Base-by-base conservation (phyloP, 768 basidiomycete species). In the Russula earlei region DNA sequence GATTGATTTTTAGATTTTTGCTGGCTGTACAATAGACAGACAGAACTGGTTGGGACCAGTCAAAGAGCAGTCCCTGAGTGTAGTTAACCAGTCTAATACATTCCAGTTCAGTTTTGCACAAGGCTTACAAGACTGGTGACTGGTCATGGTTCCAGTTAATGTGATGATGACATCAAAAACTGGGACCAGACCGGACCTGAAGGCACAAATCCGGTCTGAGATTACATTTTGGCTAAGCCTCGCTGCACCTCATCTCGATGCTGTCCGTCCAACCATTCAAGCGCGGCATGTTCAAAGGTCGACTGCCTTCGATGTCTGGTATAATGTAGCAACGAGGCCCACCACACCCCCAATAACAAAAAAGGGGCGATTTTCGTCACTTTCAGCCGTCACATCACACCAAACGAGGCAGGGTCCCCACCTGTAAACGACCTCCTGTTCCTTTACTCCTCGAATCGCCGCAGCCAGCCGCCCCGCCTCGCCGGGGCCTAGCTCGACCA, bases 391-490 rank as follows among this genome's bases (percentile, higher is more conserved):
- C n/a, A 22, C n/a, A 31, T 62, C 67, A 20, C n/a, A 22, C n/a
- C 63, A 67, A 52, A 59, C 63, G 34, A 68, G 6, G 77, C 79
- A 66, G 75, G 82, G 67, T 87, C 77, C 79, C 65, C 76, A 82
- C 65, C 67, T 66, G 48, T 67, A 72, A 15, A 86, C 78, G 8
- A 42, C 34, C 4, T 58, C 56, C 58, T 82, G 81, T 20, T 69
- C 70, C 6, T 78, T 76, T 81, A 83, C 84, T 54, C 77, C 78
- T 50, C 77, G 68, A 50, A 86, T 66, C 6, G 82, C 82, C 43
- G 74, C 74, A 5, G 78, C 82, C 63, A 87, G 67, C 50, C 84
- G 71, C n/a, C 74, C 78, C 0, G 81, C 74, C 27, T 82, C 77
- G 0, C 80, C 82, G 8, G 68, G 68, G 9, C 61, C 74, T 1